phyloP scores from a whole-genome alignment of 345 rosid species.

The Clarkia xantiana region DNA sequence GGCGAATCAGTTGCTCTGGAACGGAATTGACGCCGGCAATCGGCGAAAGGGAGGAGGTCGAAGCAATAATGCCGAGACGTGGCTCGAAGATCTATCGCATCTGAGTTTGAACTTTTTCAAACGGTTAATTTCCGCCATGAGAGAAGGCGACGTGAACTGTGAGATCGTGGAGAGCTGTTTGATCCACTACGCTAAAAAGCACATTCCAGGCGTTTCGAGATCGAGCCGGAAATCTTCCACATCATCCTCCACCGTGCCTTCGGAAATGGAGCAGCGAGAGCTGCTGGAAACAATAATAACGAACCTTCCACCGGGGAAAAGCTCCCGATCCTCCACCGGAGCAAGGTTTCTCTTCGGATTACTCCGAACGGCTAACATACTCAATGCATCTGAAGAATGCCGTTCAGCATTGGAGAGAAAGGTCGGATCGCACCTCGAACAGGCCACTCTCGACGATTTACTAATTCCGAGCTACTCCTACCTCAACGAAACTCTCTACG shows the following conservation, averaged over 20 bases:
- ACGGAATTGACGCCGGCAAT: constrained; percentile 35
- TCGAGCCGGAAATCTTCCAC: constrained; percentile 51
- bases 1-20: constrained; percentile 30
- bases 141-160: constrained; percentile 31
- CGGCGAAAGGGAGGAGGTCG: constrained; percentile 21
- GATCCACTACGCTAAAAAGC: constrained; percentile 57
- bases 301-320: constrained; percentile 45
- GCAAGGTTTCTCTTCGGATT: constrained; percentile 61
- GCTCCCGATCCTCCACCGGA: constrained; percentile 37
- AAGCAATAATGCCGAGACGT: constrained; percentile 28
- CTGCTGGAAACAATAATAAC: constrained; percentile 50
- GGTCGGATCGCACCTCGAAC: constrained; percentile 71
- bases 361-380: constrained; percentile 64
- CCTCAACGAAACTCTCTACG: constrained; percentile 81
- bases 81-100: constrained; percentile 62
- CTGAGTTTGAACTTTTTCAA: constrained; percentile 40
- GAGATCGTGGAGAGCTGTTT: constrained; percentile 70
- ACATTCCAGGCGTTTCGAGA: constrained; percentile 71
- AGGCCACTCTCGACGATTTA: constrained; percentile 76
- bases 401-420: constrained; percentile 55
- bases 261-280: constrained; percentile 72
- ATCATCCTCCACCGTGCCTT: constrained; percentile 22
- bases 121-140: constrained; percentile 52
- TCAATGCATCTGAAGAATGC: constrained; percentile 58
- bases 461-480: constrained; percentile 92